A percentile compares a stretch with the other conserved stretches of the same genome.
Conservation (phyloP, 306 rosid genomes). For the Hylodesmum podocarpum region DNA sequence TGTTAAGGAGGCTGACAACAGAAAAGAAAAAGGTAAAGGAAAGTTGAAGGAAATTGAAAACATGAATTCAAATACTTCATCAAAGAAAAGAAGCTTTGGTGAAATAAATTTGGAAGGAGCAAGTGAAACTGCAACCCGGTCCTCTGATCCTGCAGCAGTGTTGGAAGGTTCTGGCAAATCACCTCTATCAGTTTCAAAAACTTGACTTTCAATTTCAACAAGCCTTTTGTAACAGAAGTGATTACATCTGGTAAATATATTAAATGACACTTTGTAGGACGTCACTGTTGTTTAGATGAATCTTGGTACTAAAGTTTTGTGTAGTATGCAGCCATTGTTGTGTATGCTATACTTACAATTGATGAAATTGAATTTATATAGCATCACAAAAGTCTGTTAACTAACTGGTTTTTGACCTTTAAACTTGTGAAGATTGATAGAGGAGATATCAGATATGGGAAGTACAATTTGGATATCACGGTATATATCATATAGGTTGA, state of each 20-base stretch:
- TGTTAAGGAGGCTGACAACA: slow-evolving; percentile 46
- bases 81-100: slow-evolving; percentile 73
- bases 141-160: slow-evolving; percentile 40
- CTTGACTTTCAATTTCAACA: slow-evolving; percentile 20
- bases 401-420: background rate
- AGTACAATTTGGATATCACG: slow-evolving; percentile 6
- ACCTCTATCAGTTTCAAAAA: slow-evolving; percentile 41
- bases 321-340: slow-evolving; percentile 11
- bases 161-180: slow-evolving; percentile 48
- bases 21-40: slow-evolving; percentile 65
- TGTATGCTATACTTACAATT: slow-evolving; percentile 19
- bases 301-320: slow-evolving; percentile 9
- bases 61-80: slow-evolving; percentile 36
- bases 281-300: slow-evolving; percentile 24
- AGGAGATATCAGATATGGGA: background rate
- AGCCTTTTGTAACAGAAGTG: slow-evolving; percentile 24
- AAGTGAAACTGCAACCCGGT: slow-evolving; percentile 39
- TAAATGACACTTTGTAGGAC: slow-evolving; percentile 27
- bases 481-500: slow-evolving; percentile 2
- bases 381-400: background rate
- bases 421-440: slow-evolving; percentile 11
- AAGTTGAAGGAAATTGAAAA: slow-evolving; percentile 48
- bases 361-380: slow-evolving; percentile 10
- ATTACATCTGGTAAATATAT: slow-evolving; percentile 41
- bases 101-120: slow-evolving; percentile 55